phyloP scores from a whole-genome alignment of 2,329 filamentous ascomycete genomes.

The Penicillium sp. region DNA sequence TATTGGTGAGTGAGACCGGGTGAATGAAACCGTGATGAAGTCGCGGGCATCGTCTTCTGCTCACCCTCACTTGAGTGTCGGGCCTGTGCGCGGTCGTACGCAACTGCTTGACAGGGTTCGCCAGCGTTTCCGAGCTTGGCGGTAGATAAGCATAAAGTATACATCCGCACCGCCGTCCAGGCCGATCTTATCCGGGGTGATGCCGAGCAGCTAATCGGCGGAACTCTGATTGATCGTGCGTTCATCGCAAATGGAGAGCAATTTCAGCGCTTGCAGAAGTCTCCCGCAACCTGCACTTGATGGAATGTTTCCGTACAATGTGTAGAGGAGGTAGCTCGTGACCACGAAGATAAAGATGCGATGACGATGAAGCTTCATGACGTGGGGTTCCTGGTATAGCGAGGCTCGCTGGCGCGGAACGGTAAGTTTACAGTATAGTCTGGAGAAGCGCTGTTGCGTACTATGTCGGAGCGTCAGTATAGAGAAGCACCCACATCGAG shows the following conservation, averaged over 20 bases:
- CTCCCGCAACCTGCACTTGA: slow-evolving; percentile 63
- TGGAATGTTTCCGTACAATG: slow-evolving; percentile 87
- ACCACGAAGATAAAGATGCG: slow-evolving; percentile 81
- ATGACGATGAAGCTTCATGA: slow-evolving; percentile 67
- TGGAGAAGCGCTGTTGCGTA: slow-evolving; percentile 74
- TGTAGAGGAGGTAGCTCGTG: slow-evolving; percentile 78
- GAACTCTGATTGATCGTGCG: slow-evolving; percentile 78
- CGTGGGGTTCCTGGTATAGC: slow-evolving; percentile 60
- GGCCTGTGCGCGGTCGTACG: slow-evolving; percentile 84
- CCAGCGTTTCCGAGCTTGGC: slow-evolving; percentile 73
- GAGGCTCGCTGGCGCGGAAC: slow-evolving; percentile 85
- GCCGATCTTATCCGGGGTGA: slow-evolving; percentile 79
- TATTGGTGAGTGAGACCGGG: slow-evolving; percentile 38
- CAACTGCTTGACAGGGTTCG: slow-evolving; percentile 71
- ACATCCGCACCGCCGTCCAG: slow-evolving; percentile 39
- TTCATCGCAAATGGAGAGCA: slow-evolving; percentile 66
- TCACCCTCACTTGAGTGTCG: slow-evolving; percentile 56
- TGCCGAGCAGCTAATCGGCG: slow-evolving; percentile 62
- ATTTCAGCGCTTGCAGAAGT: slow-evolving; percentile 75
- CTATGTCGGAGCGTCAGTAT: slow-evolving; percentile 41
- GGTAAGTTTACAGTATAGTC: slow-evolving; percentile 74
- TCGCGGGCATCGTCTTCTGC: slow-evolving; percentile 60
- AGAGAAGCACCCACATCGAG: not conserved
- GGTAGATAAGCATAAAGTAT: slow-evolving; percentile 78
- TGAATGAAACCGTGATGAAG: slow-evolving; percentile 64